Conservation (phyloP, 257 asterid genomes). For the Marsdenia floribunda region DNA sequence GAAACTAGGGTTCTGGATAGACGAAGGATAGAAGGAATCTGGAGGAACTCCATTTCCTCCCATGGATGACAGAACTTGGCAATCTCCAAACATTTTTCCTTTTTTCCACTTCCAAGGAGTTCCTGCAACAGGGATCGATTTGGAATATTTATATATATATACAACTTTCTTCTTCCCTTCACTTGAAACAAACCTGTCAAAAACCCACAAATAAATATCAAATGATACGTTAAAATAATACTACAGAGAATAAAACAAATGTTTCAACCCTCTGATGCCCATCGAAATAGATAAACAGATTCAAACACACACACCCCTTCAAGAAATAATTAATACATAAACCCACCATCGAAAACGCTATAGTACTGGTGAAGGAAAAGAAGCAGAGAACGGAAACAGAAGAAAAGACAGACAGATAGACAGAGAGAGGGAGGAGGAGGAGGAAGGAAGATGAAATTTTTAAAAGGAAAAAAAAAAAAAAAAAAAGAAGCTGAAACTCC, state of each 20-base stretch:
- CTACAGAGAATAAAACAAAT: neutral
- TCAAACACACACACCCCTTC: neutral
- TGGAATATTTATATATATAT: neutral
- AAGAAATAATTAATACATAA: neutral
- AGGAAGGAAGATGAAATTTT: too few species aligned
- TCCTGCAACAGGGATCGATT: neutral
- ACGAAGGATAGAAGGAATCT: conserved; percentile 32
- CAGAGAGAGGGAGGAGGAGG: neutral
- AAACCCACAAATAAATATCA: neutral
- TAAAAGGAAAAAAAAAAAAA: neutral
- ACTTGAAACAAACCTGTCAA: neutral
- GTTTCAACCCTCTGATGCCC: neutral
- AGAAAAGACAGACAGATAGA: neutral
- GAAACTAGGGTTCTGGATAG: conserved; percentile 66
- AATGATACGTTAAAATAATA: neutral
- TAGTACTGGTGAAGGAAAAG: neutral
- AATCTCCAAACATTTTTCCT: conserved; percentile 75
- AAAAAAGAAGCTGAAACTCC: neutral
- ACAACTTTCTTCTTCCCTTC: conserved; percentile 4
- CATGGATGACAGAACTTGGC: conserved; percentile 73
- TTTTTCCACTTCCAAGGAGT: neutral
- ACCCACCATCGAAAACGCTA: conserved; percentile 3
- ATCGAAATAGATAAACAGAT: neutral
- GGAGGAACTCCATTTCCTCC: conserved; percentile 47
- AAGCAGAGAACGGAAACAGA: neutral